Evolutionary conservation across 108 stramenopile genomes (phyloP).

Genomic region (Discostella pseudostelligera): DNA sequence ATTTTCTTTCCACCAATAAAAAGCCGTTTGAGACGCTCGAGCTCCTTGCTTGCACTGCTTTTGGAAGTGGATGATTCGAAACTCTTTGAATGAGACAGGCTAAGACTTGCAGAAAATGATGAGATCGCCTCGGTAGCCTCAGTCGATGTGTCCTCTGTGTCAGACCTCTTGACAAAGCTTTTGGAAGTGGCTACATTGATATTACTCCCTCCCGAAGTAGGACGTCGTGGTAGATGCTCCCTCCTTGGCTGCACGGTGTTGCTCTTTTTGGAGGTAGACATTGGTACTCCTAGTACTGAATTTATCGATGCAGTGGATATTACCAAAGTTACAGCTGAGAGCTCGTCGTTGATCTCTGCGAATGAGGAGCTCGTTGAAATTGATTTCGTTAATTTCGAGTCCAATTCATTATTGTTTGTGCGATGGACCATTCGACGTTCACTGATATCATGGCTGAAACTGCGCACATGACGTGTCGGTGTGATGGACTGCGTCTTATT

Average conservation of each 20-base stretch:
- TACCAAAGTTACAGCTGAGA: neutral
- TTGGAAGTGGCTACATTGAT: neutral
- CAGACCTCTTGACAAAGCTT: neutral
- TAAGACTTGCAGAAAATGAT: neutral
- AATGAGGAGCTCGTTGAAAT: neutral
- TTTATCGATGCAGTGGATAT: neutral
- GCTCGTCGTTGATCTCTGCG: neutral
- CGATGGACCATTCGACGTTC: neutral
- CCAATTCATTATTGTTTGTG: neutral
- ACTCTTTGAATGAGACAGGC: conserved; percentile 1
- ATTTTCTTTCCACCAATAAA: conserved; percentile 1
- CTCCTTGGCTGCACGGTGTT: neutral
- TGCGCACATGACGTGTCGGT: neutral
- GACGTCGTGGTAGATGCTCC: neutral
- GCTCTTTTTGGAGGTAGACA: neutral
- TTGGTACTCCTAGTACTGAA: neutral
- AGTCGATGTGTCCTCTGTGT: neutral
- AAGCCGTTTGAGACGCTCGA: conserved; percentile 8
- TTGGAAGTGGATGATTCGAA: neutral
- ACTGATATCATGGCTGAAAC: neutral
- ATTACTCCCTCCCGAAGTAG: neutral
- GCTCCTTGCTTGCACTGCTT: neutral
- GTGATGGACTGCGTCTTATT: neutral
- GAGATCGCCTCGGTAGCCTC: neutral
- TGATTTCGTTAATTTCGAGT: neutral